These are phyloP conservation scores for Chalciporus piperatus DNA, from an alignment of 768 basidiomycete species.

Conservation along the genomic window DNA sequence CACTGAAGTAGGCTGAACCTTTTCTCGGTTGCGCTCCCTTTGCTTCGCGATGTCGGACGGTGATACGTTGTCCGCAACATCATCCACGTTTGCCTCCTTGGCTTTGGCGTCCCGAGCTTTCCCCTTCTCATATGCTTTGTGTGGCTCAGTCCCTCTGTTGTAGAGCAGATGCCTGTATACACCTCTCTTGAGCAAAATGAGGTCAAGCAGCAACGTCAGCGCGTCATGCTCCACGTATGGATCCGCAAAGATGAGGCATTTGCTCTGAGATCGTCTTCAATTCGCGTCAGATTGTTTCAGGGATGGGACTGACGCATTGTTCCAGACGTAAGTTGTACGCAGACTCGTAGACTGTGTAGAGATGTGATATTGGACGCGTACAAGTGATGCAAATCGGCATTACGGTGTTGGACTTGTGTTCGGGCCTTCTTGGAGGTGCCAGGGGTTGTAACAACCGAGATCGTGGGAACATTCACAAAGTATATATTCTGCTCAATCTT, in stretches of 20 bases:
- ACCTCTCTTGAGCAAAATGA: constrained; percentile 77
- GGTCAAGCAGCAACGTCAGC: constrained; percentile 69
- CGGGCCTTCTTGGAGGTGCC: not conserved
- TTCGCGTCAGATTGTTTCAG: not conserved
- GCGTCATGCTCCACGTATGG: constrained; percentile 85
- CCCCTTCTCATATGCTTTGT: constrained; percentile 36
- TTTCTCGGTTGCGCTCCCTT: constrained; percentile 21
- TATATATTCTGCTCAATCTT: not conserved
- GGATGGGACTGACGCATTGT: constrained; percentile 63
- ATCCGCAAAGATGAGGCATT: constrained; percentile 71
- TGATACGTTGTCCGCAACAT: not conserved
- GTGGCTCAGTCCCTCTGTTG: constrained; percentile 69
- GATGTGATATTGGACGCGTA: constrained; percentile 56
- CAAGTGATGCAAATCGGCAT: constrained; percentile 87
- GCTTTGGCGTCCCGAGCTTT: not conserved
- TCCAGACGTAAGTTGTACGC: constrained; percentile 77
- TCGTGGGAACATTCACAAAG: not conserved
- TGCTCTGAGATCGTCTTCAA: constrained; percentile 38
- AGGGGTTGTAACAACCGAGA: no score
- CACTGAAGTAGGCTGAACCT: constrained; percentile 16
- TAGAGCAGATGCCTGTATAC: constrained; percentile 82
- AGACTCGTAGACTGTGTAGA: constrained; percentile 83
- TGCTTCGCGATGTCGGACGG: not conserved
- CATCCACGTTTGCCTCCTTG: not conserved
- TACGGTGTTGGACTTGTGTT: not conserved